Evolutionary conservation across 2,329 filamentous ascomycete genomes (phyloP).

Genomic region (Aureobasidium sp.): DNA sequence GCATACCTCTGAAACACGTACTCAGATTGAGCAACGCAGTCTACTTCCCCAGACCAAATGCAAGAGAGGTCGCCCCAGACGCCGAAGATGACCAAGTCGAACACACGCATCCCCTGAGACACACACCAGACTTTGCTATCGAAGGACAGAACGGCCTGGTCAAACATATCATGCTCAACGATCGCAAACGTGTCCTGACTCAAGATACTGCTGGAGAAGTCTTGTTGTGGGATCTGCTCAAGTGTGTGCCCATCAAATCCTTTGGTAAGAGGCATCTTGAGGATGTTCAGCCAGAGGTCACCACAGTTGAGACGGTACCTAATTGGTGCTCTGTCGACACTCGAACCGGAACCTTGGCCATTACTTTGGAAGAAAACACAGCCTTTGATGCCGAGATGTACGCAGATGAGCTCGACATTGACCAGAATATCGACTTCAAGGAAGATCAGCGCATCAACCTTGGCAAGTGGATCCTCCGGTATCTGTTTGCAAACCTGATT

Average conservation of each 20-base stretch:
- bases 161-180: slow-evolving; percentile 87
- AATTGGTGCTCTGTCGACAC: slow-evolving; percentile 97
- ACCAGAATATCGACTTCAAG: slow-evolving; percentile 70
- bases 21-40: slow-evolving; percentile 80
- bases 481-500: slow-evolving; percentile 82
- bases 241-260: slow-evolving; percentile 81
- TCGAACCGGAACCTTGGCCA: slow-evolving; percentile 82
- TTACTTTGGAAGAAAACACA: slow-evolving; percentile 86
- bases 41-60: slow-evolving; percentile 52
- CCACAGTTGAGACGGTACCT: slow-evolving; percentile 80
- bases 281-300: slow-evolving; percentile 79
- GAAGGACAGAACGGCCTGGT: slow-evolving; percentile 93
- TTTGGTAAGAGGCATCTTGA: slow-evolving; percentile 93
- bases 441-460: slow-evolving; percentile 96
- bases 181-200: slow-evolving; percentile 80
- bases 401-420: slow-evolving; percentile 74
- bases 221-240: slow-evolving; percentile 85
- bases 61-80: slow-evolving; percentile 45
- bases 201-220: slow-evolving; percentile 94
- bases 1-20: slow-evolving; percentile 70
- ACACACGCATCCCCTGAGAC: slow-evolving; percentile 32
- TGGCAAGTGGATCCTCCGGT: slow-evolving; percentile 91
- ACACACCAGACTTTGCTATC: slow-evolving; percentile 51
- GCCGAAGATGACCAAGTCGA: slow-evolving; percentile 37
- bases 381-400: slow-evolving; percentile 98